phyloP scores from a whole-genome alignment of 2,329 filamentous ascomycete species.

The Exserohilum turcica region DNA sequence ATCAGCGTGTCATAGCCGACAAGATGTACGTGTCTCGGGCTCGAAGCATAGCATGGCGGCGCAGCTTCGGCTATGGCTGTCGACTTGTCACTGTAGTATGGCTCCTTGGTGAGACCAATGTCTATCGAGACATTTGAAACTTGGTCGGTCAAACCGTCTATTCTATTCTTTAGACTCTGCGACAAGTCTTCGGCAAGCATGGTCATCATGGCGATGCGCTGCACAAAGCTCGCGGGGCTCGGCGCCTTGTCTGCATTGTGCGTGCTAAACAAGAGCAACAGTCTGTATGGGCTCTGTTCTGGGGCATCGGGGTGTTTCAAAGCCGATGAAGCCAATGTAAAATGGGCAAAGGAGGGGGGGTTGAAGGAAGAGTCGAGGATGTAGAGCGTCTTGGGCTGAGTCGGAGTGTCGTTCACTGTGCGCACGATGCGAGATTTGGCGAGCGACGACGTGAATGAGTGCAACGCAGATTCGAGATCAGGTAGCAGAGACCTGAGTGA shows the following conservation, averaged over 20 bases:
- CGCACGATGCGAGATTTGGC: constrained; percentile 45
- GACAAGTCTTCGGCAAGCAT: constrained; percentile 65
- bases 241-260: constrained; percentile 70
- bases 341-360: constrained; percentile 65
- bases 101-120: constrained; percentile 71
- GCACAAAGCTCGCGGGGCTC: constrained; percentile 69
- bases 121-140: constrained; percentile 55
- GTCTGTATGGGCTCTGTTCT: constrained; percentile 50
- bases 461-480: constrained; percentile 40
- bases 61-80: constrained; percentile 57
- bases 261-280: constrained; percentile 66
- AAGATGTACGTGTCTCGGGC: constrained; percentile 66
- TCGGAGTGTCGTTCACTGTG: constrained; percentile 40
- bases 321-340: constrained; percentile 60
- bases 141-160: constrained; percentile 6
- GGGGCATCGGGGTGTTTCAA: constrained; percentile 47
- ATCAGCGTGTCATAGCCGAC: constrained; percentile 78
- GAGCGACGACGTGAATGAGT: constrained; percentile 39
- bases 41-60: constrained; percentile 43
- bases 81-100: constrained; percentile 77
- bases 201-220: constrained; percentile 74
- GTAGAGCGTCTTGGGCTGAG: constrained; percentile 56
- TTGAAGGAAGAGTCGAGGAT: constrained; percentile 72
- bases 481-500: constrained; percentile 37
- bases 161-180: constrained; percentile 15